Conservation (phyloP, 1,284 basidiomycete species). For the Ganoderma multipileum region DNA sequence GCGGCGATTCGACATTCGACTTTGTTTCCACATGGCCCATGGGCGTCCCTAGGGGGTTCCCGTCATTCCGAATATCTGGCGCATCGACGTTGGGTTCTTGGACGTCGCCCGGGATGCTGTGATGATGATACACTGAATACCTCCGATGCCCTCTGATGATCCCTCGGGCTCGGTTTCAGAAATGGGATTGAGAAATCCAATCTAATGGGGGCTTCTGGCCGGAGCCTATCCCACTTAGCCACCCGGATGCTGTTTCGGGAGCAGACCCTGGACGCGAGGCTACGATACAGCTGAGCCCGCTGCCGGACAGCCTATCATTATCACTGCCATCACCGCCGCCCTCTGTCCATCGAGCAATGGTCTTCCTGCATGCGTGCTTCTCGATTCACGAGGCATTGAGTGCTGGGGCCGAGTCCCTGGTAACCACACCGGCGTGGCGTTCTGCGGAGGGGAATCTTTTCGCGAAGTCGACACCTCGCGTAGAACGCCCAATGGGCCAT, state of each 20-base stretch:
- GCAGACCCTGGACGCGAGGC: not conserved
- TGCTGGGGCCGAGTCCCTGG: not conserved
- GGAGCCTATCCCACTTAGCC: slow-evolving; percentile 1
- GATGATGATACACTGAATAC: not conserved
- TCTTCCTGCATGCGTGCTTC: not conserved
- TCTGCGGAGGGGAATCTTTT: not conserved
- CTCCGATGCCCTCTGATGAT: not conserved
- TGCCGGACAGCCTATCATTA: not conserved
- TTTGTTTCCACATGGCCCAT: not conserved
- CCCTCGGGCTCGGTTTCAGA: not conserved
- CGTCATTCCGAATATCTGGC: not conserved
- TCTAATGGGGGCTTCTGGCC: not conserved
- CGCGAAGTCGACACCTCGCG: not conserved
- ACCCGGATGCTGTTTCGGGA: not conserved
- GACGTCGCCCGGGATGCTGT: not conserved
- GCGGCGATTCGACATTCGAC: not conserved
- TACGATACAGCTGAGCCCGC: not conserved
- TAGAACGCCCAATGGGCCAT: not conserved
- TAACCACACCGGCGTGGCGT: not conserved
- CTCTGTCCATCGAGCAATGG: not conserved
- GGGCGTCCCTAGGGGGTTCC: not conserved
- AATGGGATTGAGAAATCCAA: not conserved
- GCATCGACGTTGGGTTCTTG: not conserved
- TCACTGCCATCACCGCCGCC: not conserved
- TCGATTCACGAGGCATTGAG: not conserved